Evolutionary conservation across 1,284 basidiomycete genomes (phyloP), one percentile per base, ranked within the genome.

Genomic region (Cerioporus squamosus): DNA sequence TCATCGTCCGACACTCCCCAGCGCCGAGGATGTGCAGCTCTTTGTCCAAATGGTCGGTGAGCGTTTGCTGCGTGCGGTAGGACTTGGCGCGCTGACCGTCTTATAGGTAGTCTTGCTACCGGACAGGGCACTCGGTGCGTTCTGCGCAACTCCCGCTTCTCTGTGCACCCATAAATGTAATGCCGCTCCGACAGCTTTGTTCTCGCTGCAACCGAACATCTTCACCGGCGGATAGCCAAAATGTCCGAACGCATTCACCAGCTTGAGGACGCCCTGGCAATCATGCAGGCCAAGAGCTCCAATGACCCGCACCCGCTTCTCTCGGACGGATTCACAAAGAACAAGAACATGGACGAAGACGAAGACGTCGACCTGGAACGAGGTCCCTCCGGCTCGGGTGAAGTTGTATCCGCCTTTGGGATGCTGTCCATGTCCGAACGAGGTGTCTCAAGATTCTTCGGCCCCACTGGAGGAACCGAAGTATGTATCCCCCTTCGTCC

Each of bases 221-320:
- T 92, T 31, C 90, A 92, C 68, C 76, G 80, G 48, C 89, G 90
- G 68, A 90, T 91, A 63, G 76, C 83, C 0, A 78, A 79, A 46
- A 90, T 91, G 88, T 85, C 83, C 61, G 82, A 90, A 68, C 85
- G 89, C 29, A 89, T 91, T 58, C 82, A 88, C 39, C 83, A 84
- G 51, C 83, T 91, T n/a, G 89, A 91, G 70, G 88, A 90, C 61
- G 89, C 88, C 1, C 78, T 91, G 14, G 77, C 79, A 3, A 78
- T 85, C 53, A 48, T 68, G n/a, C 71, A 73, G 55, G 77, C 80
- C 5, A 78, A 78, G 61, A 57, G 75, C 54, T 71, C 77, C 39
- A 70, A 71, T 42, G 86, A 89, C 31, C 67, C 77, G 0, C 89
- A 91, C 67, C 86, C 88, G 3, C 75, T 90, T 1, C 76, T 91